phyloP scores from a whole-genome alignment of 225 moss, liverwort and hornwort species.

The Sphagnum contortum region DNA sequence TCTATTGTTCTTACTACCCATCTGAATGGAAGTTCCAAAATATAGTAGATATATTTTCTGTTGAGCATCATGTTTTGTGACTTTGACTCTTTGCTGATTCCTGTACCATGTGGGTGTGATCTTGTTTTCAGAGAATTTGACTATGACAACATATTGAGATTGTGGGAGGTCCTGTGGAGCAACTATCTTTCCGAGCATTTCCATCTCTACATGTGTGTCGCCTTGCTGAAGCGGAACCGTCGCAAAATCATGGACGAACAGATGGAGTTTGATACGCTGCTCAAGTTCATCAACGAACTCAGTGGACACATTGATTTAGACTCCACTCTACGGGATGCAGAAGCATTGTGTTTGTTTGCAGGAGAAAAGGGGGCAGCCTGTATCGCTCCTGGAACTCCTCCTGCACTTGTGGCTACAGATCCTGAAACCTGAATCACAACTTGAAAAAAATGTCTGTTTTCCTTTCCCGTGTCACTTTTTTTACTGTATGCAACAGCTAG shows the following conservation, averaged over 20 bases:
- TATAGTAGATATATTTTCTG: too few relatives aligned
- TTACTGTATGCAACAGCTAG: too few relatives aligned
- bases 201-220: slow-evolving; percentile 94
- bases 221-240: slow-evolving; percentile 74
- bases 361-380: slow-evolving; percentile 81
- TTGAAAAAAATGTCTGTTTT: too few relatives aligned
- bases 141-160: slow-evolving; percentile 65
- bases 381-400: slow-evolving; percentile 91
- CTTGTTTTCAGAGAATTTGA: slow-evolving; percentile 61
- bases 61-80: too few relatives aligned
- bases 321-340: slow-evolving; percentile 74
- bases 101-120: too few relatives aligned
- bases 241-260: slow-evolving; percentile 98
- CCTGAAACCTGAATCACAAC: slow-evolving; percentile 7
- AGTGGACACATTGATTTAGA: slow-evolving; percentile 88
- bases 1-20: too few relatives aligned
- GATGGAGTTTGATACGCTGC: slow-evolving; percentile 88
- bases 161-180: slow-evolving; percentile 98
- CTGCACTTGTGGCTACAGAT: slow-evolving; percentile 49
- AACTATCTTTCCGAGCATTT: slow-evolving; percentile 87
- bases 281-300: slow-evolving; percentile 93
- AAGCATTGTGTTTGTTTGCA: slow-evolving; percentile 81
- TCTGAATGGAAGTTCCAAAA: too few relatives aligned
- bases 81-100: too few relatives aligned
- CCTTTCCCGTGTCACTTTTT: too few relatives aligned